Base-by-base conservation (phyloP, 495 filamentous ascomycete species). In the Penicillium parvum region DNA sequence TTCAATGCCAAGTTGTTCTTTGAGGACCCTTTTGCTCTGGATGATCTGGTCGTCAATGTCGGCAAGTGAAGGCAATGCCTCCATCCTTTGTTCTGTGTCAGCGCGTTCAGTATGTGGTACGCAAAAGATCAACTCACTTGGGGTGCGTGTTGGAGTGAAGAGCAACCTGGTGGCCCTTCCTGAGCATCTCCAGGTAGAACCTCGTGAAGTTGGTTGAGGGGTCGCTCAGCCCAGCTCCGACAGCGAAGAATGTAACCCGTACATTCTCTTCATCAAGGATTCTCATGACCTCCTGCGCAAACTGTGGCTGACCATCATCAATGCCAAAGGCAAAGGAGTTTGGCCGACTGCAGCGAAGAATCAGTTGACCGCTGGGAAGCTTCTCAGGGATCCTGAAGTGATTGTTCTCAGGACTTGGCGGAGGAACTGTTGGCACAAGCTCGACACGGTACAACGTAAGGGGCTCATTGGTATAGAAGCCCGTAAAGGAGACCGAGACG, bases 271-370 rank as follows among this genome's bases (percentile, higher is more conserved):
- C 72, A 8, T 78, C 73, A 39, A 90, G 68, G 22, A 84, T 79
- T 17, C 72, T 54, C 74, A 86, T 79, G 25, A 90, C 79, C 45
- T 76, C 53, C 49, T 79, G 71, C 4, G 84, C 82, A 43, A 71
- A 72, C 22, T 66, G 43, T 5, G 85, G 85, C 45, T 77, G 67
- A 5, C 85, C 85, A 60, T 90, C 85, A 59, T 90, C 85, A 52
- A 90, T 90, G 37, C 85, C 85, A 58, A 90, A 86, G 0, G 85
- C 85, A 60, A 90, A 87, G 0, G 76, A 81, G 55, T 86, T 84
- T 32, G 85, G 83, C 7, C 82, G 72, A 26, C 72, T 81, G 70
- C 85, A 89, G 8, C 73, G 65, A 45, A 88, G 80, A 25, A 80
- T 62, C 25, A 89, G 60, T 3, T 61, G 66, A 3, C 83, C 84